These are phyloP conservation scores for Xerocomus minutiporus DNA, from an alignment of 1,284 basidiomycete genomes.

Conservation along the genomic window DNA sequence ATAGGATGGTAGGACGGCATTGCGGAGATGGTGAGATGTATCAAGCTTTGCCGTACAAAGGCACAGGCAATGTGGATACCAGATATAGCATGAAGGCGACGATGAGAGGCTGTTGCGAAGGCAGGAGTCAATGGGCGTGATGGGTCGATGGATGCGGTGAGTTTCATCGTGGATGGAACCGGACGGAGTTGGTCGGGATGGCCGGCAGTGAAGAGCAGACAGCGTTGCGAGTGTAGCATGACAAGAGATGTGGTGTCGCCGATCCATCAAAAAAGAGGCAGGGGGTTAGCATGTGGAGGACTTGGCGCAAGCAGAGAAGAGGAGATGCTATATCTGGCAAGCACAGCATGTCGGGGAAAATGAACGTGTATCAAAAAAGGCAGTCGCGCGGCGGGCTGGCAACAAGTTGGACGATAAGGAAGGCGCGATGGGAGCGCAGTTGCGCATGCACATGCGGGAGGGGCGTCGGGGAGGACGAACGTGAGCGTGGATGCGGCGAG, in stretches of 20 bases:
- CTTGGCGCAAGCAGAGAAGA: too few species aligned
- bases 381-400: neutral
- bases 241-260: neutral
- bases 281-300: too few species aligned
- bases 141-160: neutral
- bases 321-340: slow-evolving; percentile 10
- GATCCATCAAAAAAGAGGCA: slow-evolving; percentile 9
- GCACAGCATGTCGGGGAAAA: neutral
- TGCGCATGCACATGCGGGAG: slow-evolving; percentile 8
- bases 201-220: slow-evolving; percentile 9
- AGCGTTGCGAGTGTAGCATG: neutral
- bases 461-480: slow-evolving; percentile 8
- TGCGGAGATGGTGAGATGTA: slow-evolving; percentile 25
- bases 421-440: slow-evolving; percentile 16
- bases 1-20: slow-evolving; percentile 14
- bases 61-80: slow-evolving; percentile 15
- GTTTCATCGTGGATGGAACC: slow-evolving; percentile 16
- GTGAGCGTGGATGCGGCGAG: neutral
- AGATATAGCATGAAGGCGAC: neutral
- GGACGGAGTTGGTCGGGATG: slow-evolving; percentile 14
- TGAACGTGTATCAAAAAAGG: neutral
- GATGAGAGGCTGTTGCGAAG: slow-evolving; percentile 11
- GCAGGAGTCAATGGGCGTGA: neutral
- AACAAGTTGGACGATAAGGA: neutral
- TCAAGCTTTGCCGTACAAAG: slow-evolving; percentile 13